Conservation (phyloP, 192 early-diverging fungal species). For the Podila verticillata region DNA sequence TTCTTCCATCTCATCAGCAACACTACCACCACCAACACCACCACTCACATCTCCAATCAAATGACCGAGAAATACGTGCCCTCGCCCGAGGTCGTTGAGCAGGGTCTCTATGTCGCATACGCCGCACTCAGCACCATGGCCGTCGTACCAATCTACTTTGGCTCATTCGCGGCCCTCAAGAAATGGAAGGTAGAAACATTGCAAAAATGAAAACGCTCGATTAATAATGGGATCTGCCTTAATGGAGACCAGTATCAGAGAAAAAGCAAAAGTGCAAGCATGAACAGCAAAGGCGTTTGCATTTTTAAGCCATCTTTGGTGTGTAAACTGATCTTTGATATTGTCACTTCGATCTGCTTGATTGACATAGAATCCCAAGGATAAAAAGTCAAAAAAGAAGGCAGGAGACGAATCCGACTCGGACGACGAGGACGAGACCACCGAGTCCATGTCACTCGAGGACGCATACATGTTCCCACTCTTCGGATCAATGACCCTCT, state of each 20-base stretch:
- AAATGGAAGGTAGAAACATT: constrained; percentile 57
- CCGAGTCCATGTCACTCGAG: constrained; percentile 82
- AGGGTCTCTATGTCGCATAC: constrained; percentile 81
- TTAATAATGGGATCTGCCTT: too few relatives aligned
- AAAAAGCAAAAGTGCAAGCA: too few relatives aligned
- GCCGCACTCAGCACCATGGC: constrained; percentile 88
- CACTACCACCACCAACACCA: constrained; percentile 4
- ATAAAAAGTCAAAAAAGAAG: constrained; percentile 38
- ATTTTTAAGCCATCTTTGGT: too few relatives aligned
- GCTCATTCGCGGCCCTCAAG: constrained; percentile 79
- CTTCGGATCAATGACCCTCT: constrained; percentile 84
- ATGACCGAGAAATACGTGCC: constrained; percentile 51
- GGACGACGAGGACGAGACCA: constrained; percentile 68
- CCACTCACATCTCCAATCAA: neutral
- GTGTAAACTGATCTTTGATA: too few relatives aligned
- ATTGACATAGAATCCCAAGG: constrained; percentile 44
- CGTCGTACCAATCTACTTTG: constrained; percentile 86
- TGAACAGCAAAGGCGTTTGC: too few relatives aligned
- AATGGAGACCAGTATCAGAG: neutral
- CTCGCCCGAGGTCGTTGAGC: constrained; percentile 38
- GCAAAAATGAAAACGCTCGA: neutral
- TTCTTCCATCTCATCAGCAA: neutral
- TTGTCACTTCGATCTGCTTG: too few relatives aligned
- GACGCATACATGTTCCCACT: constrained; percentile 96
- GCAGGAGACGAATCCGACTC: constrained; percentile 65